phyloP scores from a whole-genome alignment of 176 grass and related monocot genomes.

The Carex littledalei region DNA sequence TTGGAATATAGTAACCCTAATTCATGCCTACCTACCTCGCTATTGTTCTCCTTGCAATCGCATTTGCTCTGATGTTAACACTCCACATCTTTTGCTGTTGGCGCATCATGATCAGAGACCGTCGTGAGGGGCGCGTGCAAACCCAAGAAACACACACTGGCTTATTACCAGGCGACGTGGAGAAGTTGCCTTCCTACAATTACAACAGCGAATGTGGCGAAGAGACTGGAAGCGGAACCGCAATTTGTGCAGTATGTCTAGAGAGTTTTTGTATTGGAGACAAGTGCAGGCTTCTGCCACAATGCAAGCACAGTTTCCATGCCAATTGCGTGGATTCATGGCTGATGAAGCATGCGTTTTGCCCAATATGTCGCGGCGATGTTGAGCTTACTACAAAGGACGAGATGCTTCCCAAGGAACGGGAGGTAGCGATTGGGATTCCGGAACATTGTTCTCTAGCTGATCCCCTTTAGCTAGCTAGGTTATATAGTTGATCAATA shows the following conservation, averaged over 20 bases:
- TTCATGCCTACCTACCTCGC: constrained; percentile 10
- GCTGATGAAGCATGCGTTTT: constrained; percentile 41
- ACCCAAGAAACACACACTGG: not conserved
- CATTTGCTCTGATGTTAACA: not conserved
- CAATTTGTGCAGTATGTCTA: constrained; percentile 55
- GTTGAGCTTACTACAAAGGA: not conserved
- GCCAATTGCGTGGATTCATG: constrained; percentile 55
- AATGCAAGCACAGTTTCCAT: constrained; percentile 71
- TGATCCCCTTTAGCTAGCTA: not conserved
- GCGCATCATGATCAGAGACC: not conserved
- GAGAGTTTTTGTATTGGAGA: constrained; percentile 41
- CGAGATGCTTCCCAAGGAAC: not conserved
- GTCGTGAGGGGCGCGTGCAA: not conserved
- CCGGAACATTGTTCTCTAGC: not conserved
- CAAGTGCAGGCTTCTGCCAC: constrained; percentile 39
- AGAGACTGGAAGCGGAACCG: not conserved
- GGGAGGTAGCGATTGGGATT: not conserved
- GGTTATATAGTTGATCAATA: not conserved
- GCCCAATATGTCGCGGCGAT: constrained; percentile 49
- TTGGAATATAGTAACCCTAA: not conserved
- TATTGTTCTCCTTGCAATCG: not conserved
- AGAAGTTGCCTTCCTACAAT: constrained; percentile 37
- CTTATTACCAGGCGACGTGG: constrained; percentile 33
- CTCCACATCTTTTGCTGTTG: not conserved
- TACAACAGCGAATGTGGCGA: not conserved